Percentiles rank a stretch among this genome's conserved stretches.
phyloP scores from a whole-genome alignment of 495 filamentous ascomycete species.

The Oleoguttula mirabilis region DNA sequence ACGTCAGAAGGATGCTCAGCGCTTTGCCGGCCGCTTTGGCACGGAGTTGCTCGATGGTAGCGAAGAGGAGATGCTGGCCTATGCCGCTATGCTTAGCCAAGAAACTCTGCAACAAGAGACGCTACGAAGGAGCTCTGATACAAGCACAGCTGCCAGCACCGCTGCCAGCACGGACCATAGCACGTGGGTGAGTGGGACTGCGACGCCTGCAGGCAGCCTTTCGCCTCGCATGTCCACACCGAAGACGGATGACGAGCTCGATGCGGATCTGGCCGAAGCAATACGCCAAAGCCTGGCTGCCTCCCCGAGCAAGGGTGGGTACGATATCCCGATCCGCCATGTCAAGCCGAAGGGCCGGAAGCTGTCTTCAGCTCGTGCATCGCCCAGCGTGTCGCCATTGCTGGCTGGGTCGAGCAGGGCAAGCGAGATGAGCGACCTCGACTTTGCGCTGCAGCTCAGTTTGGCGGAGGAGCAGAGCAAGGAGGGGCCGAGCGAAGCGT shows the following conservation, averaged over 20 bases:
- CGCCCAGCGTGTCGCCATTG: constrained; percentile 13
- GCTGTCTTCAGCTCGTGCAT: constrained; percentile 13
- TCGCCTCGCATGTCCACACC: constrained; percentile 10
- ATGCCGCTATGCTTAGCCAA: constrained; percentile 77
- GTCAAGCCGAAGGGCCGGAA: constrained; percentile 22
- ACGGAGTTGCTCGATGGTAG: constrained; percentile 61
- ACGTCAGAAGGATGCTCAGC: constrained; percentile 46
- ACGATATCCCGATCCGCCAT: constrained; percentile 31
- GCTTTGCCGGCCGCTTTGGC: constrained; percentile 67
- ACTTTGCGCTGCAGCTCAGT: constrained; percentile 75
- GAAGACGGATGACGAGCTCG: constrained; percentile 48
- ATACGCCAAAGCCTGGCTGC: constrained; percentile 63
- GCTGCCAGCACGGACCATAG: constrained; percentile 33
- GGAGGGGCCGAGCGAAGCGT: constrained; percentile 38
- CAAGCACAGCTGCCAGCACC: constrained; percentile 27
- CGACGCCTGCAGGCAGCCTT: constrained; percentile 6
- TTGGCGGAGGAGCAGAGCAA: constrained; percentile 63
- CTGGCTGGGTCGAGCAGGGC: constrained; percentile 20
- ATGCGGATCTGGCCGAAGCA: constrained; percentile 67
- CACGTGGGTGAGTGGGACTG: constrained; percentile 3
- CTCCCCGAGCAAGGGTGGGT: constrained; percentile 3
- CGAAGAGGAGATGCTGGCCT: constrained; percentile 81
- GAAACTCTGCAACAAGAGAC: constrained; percentile 56
- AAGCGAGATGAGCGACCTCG: constrained; percentile 60
- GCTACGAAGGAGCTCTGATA: constrained; percentile 41